Conservation (phyloP, 306 rosid genomes). For the Alnus rubra region DNA sequence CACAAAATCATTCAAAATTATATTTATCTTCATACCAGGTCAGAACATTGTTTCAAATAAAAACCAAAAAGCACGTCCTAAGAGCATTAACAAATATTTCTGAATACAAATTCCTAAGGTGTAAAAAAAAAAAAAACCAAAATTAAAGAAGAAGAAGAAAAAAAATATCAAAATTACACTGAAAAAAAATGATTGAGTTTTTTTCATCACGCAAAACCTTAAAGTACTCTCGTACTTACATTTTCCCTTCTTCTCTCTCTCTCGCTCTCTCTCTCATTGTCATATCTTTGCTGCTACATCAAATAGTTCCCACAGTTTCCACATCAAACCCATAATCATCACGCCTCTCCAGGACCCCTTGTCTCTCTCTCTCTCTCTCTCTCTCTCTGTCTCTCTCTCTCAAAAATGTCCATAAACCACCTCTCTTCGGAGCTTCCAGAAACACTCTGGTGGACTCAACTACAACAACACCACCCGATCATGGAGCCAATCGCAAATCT, state of each 20-base stretch:
- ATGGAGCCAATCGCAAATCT: slow-evolving; percentile 32
- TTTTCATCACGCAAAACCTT: slow-evolving; percentile 56
- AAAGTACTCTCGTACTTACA: slow-evolving; percentile 44
- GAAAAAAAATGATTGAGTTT: slow-evolving; percentile 43
- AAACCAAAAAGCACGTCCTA: no score
- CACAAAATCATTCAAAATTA: no score
- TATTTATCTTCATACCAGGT: no score
- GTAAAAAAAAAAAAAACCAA: neutral
- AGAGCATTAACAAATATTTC: neutral
- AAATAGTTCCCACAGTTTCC: slow-evolving; percentile 61
- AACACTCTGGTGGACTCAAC: slow-evolving; percentile 48
- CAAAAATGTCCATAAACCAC: slow-evolving; percentile 57
- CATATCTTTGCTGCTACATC: slow-evolving; percentile 53
- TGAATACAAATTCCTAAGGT: neutral
- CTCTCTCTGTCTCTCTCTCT: slow-evolving; percentile 2
- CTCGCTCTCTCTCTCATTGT: slow-evolving; percentile 36
- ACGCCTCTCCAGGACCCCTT: slow-evolving; percentile 35
- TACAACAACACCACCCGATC: slow-evolving; percentile 11
- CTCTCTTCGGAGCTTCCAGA: slow-evolving; percentile 52
- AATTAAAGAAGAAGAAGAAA: neutral
- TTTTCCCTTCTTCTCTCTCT: neutral
- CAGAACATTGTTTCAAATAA: no score
- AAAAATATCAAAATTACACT: slow-evolving; percentile 26
- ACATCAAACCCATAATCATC: slow-evolving; percentile 61
- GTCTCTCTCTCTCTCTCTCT: slow-evolving; percentile 1